These are phyloP conservation scores for Lolium rigidum DNA, from an alignment of 176 grass and related monocot genomes.

Conservation along the genomic window DNA sequence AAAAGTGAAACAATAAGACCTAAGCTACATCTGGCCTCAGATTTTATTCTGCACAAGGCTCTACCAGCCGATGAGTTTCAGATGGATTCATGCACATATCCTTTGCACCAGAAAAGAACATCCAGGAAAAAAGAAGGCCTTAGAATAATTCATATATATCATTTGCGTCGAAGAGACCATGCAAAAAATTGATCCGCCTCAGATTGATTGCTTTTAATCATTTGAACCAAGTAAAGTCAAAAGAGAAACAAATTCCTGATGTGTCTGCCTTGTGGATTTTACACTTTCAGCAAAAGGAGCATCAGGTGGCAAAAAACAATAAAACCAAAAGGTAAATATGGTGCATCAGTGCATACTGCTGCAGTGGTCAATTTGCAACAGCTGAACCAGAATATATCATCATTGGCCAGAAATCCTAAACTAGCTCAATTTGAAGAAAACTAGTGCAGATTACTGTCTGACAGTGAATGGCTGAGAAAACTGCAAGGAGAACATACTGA, in stretches of 20 bases:
- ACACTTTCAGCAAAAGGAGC: background rate
- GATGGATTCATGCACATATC: background rate
- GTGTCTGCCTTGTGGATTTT: background rate
- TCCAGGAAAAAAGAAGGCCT: background rate
- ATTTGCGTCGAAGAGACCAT: background rate
- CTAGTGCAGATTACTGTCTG: too few relatives aligned
- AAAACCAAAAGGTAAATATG: background rate
- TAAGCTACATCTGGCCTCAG: background rate
- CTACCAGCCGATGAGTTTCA: background rate
- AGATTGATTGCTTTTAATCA: too few relatives aligned
- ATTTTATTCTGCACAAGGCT: background rate
- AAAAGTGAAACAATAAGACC: too few relatives aligned
- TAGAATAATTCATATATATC: background rate
- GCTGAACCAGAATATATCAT: too few relatives aligned
- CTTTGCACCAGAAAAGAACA: background rate
- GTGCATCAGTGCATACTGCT: background rate
- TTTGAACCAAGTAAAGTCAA: background rate
- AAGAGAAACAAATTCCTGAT: background rate
- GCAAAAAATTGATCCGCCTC: background rate
- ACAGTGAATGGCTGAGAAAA: too few relatives aligned
- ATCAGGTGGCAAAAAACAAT: background rate
- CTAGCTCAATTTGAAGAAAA: too few relatives aligned
- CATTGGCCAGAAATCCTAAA: too few relatives aligned
- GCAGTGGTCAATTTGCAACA: too few relatives aligned
- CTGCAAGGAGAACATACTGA: too few relatives aligned